phyloP scores from a whole-genome alignment of 2,329 filamentous ascomycete genomes.

The Arthrobotrys musiformis region DNA sequence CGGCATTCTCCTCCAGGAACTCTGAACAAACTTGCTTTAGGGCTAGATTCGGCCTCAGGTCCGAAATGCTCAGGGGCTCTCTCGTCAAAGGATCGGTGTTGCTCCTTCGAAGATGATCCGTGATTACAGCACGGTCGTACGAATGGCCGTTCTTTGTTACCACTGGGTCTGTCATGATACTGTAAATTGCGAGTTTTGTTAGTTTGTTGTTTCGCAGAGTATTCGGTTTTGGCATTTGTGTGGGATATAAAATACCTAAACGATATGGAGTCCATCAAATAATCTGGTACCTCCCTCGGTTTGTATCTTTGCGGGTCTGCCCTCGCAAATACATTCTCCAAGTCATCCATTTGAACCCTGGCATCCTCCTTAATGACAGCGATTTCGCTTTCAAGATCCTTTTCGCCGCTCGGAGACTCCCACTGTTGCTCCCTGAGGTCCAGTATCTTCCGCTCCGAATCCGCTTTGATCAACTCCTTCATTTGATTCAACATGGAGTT shows the following conservation, averaged over 20 bases:
- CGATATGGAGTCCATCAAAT: conserved; percentile 79
- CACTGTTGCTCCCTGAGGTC: conserved; percentile 64
- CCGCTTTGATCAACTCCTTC: conserved; percentile 66
- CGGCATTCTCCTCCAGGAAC: conserved; percentile 80
- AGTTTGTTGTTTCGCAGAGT: neutral
- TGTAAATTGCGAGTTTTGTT: conserved; percentile 16
- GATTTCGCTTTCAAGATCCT: conserved; percentile 53
- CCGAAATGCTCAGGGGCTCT: conserved; percentile 74
- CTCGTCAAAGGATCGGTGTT: conserved; percentile 85
- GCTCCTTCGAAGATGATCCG: conserved; percentile 82
- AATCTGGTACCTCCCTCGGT: conserved; percentile 75
- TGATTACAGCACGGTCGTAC: conserved; percentile 85
- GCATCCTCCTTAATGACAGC: conserved; percentile 66
- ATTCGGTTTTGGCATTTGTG: too few species aligned
- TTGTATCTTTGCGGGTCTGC: conserved; percentile 65
- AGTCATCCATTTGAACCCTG: conserved; percentile 60
- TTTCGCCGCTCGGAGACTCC: conserved; percentile 65
- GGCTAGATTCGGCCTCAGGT: conserved; percentile 83
- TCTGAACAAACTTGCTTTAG: conserved; percentile 85
- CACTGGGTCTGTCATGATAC: conserved; percentile 76
- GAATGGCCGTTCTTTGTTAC: conserved; percentile 86
- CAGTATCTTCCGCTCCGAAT: conserved; percentile 65
- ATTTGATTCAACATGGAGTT: conserved; percentile 72
- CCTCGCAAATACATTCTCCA: conserved; percentile 68
- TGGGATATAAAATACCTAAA: conserved; percentile 65